Evolutionary conservation across 495 filamentous ascomycete genomes (phyloP).

Genomic region (Annulohypoxylon bovei): DNA sequence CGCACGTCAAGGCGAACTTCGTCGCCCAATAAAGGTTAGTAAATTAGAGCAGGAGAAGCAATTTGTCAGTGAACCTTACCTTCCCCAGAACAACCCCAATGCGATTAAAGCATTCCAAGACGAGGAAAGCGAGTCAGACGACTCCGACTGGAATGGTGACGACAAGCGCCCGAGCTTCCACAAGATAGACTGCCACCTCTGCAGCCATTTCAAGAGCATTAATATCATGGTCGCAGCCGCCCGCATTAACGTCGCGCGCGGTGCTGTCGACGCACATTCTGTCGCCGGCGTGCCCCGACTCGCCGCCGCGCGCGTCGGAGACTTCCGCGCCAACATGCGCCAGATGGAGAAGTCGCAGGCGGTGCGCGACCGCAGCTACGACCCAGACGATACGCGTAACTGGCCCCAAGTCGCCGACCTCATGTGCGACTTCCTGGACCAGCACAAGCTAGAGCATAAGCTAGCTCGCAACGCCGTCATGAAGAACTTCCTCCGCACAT

Average conservation of each 20-base stretch:
- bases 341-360: neutral
- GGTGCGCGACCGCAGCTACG: neutral
- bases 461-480: neutral
- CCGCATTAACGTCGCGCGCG: neutral
- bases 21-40: neutral
- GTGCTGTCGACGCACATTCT: neutral
- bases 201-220: neutral
- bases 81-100: neutral
- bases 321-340: neutral
- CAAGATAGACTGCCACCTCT: neutral
- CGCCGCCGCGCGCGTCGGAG: neutral
- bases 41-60: too few relatives aligned
- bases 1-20: neutral
- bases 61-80: too few relatives aligned
- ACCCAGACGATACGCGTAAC: neutral
- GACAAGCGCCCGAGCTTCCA: neutral
- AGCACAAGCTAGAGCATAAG: neutral
- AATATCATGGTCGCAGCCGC: neutral
- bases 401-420: neutral
- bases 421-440: neutral
- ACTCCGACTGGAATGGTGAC: neutral
- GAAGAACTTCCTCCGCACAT: neutral
- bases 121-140: neutral
- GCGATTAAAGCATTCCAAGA: neutral
- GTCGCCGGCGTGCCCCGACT: neutral